phyloP scores from a whole-genome alignment of 1,139 yeast genomes.

The Suhomyces guaymorum region DNA sequence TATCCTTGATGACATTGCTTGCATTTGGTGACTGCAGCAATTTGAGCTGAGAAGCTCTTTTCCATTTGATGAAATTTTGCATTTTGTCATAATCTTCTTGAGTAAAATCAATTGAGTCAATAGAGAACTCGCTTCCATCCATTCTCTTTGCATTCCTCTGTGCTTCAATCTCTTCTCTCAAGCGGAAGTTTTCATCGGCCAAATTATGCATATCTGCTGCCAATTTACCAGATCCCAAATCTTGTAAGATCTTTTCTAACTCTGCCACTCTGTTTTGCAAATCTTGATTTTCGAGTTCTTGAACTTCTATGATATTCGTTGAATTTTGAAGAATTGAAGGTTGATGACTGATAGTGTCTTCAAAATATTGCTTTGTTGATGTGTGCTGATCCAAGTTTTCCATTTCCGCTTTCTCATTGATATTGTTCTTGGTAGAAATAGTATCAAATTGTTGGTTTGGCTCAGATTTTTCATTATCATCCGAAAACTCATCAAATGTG shows the following conservation, averaged over 20 bases:
- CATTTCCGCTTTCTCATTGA: background rate
- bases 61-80: slow-evolving; percentile 37
- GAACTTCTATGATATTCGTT: slow-evolving; percentile 12
- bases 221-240: slow-evolving; percentile 14
- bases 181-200: slow-evolving; percentile 18
- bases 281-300: slow-evolving; percentile 6
- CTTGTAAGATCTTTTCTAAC: slow-evolving; percentile 20
- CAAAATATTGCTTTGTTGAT: slow-evolving; percentile 1
- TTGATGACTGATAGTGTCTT: slow-evolving; percentile 12
- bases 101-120: slow-evolving; percentile 27
- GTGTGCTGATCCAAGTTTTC: background rate
- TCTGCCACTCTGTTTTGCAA: slow-evolving; percentile 20
- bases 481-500: slow-evolving; percentile 31
- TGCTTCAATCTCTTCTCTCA: slow-evolving; percentile 16
- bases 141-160: background rate
- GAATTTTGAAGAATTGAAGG: slow-evolving; percentile 17
- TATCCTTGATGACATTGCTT: slow-evolving; percentile 13
- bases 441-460: slow-evolving; percentile 10
- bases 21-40: slow-evolving; percentile 20
- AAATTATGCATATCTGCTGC: slow-evolving; percentile 13
- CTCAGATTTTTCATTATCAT: slow-evolving; percentile 12
- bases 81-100: slow-evolving; percentile 21
- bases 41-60: slow-evolving; percentile 39
- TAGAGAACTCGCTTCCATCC: slow-evolving; percentile 19
- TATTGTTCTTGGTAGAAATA: slow-evolving; percentile 8